Conservation (phyloP, 768 basidiomycete genomes). For the Termitomyces sp. region DNA sequence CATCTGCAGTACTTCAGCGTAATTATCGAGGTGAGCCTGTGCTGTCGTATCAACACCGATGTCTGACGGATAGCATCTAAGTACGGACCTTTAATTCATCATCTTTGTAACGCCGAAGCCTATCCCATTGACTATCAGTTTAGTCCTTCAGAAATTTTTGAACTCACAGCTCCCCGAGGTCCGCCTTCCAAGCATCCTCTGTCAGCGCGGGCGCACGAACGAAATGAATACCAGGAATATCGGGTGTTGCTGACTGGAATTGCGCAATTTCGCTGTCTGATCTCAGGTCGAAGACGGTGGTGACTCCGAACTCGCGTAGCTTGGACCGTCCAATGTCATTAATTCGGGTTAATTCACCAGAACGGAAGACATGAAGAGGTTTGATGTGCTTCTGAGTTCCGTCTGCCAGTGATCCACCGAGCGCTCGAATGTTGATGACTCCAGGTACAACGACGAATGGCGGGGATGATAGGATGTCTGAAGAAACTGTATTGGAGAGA, state of each 20-base stretch:
- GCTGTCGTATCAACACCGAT: neutral
- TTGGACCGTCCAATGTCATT: constrained; percentile 32
- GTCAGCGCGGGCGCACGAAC: constrained; percentile 28
- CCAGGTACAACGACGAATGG: constrained; percentile 41
- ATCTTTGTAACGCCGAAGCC: neutral
- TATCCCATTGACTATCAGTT: neutral
- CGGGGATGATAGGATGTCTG: neutral
- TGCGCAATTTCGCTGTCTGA: constrained; percentile 33
- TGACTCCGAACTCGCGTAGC: constrained; percentile 33
- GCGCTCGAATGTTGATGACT: constrained; percentile 35
- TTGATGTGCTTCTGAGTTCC: constrained; percentile 21
- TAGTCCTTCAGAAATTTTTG: neutral
- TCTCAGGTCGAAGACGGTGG: constrained; percentile 39
- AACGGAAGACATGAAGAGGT: constrained; percentile 35
- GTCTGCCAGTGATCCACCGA: constrained; percentile 26
- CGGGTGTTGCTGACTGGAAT: constrained; percentile 28
- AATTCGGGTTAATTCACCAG: constrained; percentile 36
- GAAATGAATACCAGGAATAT: constrained; percentile 31
- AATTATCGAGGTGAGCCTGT: constrained; percentile 31
- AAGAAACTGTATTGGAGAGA: neutral
- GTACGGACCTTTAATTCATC: constrained; percentile 1
- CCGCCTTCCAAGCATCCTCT: constrained; percentile 25
- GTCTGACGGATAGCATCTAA: neutral
- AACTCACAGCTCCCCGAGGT: constrained; percentile 22
- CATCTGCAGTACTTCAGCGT: constrained; percentile 29